Conservation (phyloP, 306 rosid genomes). For the Medicago arabica region DNA sequence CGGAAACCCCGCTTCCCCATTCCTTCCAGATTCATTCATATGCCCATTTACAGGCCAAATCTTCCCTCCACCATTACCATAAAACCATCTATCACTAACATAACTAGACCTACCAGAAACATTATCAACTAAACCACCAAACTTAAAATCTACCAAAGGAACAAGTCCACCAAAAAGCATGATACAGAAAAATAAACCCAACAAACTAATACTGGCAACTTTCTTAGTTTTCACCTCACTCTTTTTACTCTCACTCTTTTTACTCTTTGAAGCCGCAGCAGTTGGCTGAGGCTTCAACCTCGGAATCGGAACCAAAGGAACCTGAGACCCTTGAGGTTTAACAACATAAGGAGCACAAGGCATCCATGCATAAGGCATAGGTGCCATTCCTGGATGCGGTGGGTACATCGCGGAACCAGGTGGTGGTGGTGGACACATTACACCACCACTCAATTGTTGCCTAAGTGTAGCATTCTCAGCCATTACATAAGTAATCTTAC, state of each 20-base stretch:
- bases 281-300: slow-evolving; percentile 78
- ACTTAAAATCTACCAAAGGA: slow-evolving; percentile 67
- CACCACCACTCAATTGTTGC: slow-evolving; percentile 79
- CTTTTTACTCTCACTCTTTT: slow-evolving; percentile 63
- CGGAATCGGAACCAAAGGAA: slow-evolving; percentile 93
- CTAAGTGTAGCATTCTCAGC: slow-evolving; percentile 87
- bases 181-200: slow-evolving; percentile 81
- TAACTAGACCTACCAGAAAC: slow-evolving; percentile 55
- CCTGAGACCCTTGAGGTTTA: slow-evolving; percentile 84
- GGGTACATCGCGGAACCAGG: slow-evolving; percentile 74
- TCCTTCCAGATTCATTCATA: slow-evolving; percentile 61
- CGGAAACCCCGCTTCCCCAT: slow-evolving; percentile 44
- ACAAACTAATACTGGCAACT: slow-evolving; percentile 91
- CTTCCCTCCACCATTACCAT: slow-evolving; percentile 59
- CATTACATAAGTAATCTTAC: slow-evolving; percentile 69
- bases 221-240: slow-evolving; percentile 82
- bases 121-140: slow-evolving; percentile 58
- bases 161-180: slow-evolving; percentile 84
- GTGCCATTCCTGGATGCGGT: slow-evolving; percentile 73
- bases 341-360: slow-evolving; percentile 78
- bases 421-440: slow-evolving; percentile 65
- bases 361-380: slow-evolving; percentile 84
- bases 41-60: slow-evolving; percentile 56
- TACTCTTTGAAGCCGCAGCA: slow-evolving; percentile 59
- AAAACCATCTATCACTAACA: slow-evolving; percentile 52